Base-by-base conservation (phyloP, 2,329 filamentous ascomycete genomes). In the Fusarium redolens region DNA sequence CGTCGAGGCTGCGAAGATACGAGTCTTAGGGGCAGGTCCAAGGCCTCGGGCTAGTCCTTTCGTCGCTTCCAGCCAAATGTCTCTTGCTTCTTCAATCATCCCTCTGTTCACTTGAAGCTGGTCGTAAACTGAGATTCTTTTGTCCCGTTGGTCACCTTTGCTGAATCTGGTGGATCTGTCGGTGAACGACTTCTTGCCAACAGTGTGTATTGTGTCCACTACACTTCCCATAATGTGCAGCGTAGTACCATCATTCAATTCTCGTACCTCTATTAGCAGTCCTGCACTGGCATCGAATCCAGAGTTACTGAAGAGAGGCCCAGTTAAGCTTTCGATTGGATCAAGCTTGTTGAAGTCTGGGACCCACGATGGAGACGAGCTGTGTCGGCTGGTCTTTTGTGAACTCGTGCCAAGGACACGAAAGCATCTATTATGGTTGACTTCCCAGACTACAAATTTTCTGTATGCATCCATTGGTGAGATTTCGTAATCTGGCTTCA, bases 351-450 rank as follows among this genome's bases (percentile, higher is more conserved):
- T 17, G 3, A 60, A 60, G 57, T 60, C n/a, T 6, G 56, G 56
- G 3, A 60, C 56, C 56, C 56, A 60, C 0, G 56, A 52, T 40
- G 35, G 56, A 2, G 25, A 58, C 2, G 22, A 0, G 30, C 17
- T 0, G 0, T 30, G 30, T 15, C 5, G 37, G 18, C 5, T 20
- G 0, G 0, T 4, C 44, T 9, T 30, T 7, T 20, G 7, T 11
- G 56, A 59, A 1, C 56, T 59, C 13, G 25, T n/a, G 0, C 45
- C 56, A 40, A 60, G n/a, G 10, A 60, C 44, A 25, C 56, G n/a
- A 0, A 60, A 0, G 31, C 45, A 52, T 7, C 1, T 4, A 1
- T 28, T 57, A 5, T 48, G 5, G 0, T 0, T 1, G 0, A 59
- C 18, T 0, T 59, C 56, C 43, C 44, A 59, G 0, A 41, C n/a